These are phyloP conservation scores for Phytophthora hybrid DNA, from an alignment of 352 stramenopile species.

Conservation along the genomic window DNA sequence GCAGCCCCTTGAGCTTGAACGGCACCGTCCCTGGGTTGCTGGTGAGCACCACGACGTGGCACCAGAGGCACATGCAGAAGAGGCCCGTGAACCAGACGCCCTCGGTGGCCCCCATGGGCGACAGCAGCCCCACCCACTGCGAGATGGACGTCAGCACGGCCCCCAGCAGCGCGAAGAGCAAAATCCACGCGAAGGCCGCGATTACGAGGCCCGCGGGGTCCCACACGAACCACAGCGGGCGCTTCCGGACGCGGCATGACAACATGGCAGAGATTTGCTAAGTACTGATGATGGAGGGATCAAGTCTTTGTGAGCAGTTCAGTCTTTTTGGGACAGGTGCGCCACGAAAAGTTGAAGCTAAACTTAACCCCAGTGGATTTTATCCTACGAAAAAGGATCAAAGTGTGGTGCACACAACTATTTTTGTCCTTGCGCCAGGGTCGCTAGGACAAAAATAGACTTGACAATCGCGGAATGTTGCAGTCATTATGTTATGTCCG, in stretches of 20 bases:
- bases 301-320: not conserved
- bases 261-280: constrained; percentile 22
- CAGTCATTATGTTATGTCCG: no score
- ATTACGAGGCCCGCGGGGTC: constrained; percentile 74
- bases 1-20: constrained; percentile 39
- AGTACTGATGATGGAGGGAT: not conserved
- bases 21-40: constrained; percentile 82
- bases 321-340: not conserved
- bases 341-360: no score
- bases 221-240: constrained; percentile 60
- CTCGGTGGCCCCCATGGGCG: constrained; percentile 53
- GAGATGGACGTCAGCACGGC: constrained; percentile 61
- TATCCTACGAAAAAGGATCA: no score
- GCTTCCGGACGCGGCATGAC: constrained; percentile 1
- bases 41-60: constrained; percentile 75
- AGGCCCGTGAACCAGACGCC: constrained; percentile 57
- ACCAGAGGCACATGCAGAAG: constrained; percentile 81
- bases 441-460: no score
- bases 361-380: no score
- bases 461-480: no score
- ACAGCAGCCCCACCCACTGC: constrained; percentile 67
- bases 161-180: constrained; percentile 55
- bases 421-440: no score
- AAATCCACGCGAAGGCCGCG: constrained; percentile 63
- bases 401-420: no score